A percentile compares a stretch with the other conserved stretches of the same genome.
These are phyloP conservation scores for Tetrahymena malaccensis DNA, from an alignment of 73 alveolate genomes.

Conservation along the genomic window DNA sequence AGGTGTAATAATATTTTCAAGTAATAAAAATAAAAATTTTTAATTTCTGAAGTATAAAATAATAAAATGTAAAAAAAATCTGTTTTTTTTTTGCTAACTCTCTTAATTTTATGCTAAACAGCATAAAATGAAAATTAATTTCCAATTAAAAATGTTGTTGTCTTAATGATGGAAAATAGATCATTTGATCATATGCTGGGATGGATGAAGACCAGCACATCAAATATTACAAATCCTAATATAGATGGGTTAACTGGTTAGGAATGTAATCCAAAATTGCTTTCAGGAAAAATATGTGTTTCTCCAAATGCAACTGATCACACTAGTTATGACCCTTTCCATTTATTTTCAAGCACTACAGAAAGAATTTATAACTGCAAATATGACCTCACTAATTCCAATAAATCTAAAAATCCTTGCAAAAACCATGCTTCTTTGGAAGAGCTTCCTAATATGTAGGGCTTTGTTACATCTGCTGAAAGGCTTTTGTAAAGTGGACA, in stretches of 20 bases:
- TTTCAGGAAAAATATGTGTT: not conserved
- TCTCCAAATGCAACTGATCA: not conserved
- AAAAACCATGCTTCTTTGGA: not conserved
- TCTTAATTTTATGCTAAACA: not conserved
- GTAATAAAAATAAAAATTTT: no score
- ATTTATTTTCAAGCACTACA: not conserved
- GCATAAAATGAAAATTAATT: not conserved
- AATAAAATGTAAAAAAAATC: not conserved
- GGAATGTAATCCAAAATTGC: not conserved
- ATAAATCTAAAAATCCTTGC: not conserved
- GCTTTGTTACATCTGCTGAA: not conserved
- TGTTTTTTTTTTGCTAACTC: not conserved
- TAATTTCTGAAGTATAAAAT: not conserved
- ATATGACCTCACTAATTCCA: not conserved
- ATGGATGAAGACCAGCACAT: not conserved
- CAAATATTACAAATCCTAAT: not conserved
- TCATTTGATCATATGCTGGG: slow-evolving; percentile 2
- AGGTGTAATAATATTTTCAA: not conserved
- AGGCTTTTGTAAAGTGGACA: not conserved
- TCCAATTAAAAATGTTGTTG: not conserved
- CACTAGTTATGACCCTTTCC: not conserved
- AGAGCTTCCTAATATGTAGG: not conserved
- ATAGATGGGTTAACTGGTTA: not conserved
- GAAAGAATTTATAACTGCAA: not conserved
- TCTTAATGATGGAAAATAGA: slow-evolving; percentile 6